Conservation (phyloP, 768 basidiomycete species). For the Porpolomopsis calyptriformis region DNA sequence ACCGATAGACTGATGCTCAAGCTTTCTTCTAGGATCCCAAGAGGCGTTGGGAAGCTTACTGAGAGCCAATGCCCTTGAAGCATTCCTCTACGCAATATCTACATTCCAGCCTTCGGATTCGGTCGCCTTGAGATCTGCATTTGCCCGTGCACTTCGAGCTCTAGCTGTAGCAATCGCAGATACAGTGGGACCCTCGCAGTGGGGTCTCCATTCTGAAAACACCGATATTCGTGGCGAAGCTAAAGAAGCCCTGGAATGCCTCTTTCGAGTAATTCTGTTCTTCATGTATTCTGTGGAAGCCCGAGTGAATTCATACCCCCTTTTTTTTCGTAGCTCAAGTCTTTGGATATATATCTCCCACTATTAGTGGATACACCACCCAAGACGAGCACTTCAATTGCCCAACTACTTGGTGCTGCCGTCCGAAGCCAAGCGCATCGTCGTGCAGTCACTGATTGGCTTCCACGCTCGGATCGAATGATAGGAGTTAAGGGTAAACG, state of each 20-base stretch:
- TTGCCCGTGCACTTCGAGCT: constrained; percentile 53
- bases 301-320: neutral
- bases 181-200: constrained; percentile 56
- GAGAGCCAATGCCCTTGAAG: constrained; percentile 43
- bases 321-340: constrained; percentile 33
- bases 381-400: constrained; percentile 38
- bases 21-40: constrained; percentile 39
- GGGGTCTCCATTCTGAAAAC: constrained; percentile 45
- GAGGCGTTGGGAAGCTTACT: constrained; percentile 50
- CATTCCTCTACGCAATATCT: constrained; percentile 53
- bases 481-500: constrained; percentile 48
- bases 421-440: constrained; percentile 44
- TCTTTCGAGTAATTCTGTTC: constrained; percentile 46
- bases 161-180: constrained; percentile 53
- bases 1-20: neutral
- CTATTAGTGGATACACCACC: constrained; percentile 36
- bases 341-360: constrained; percentile 58
- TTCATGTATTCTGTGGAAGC: neutral
- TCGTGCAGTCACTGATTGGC: constrained; percentile 46
- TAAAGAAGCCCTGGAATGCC: constrained; percentile 42
- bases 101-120: constrained; percentile 31
- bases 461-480: constrained; percentile 44
- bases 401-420: constrained; percentile 45
- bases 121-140: constrained; percentile 38
- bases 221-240: constrained; percentile 38